These are phyloP conservation scores for Solanum hybrid DNA, from an alignment of 305 asterid genomes.

Conservation along the genomic window DNA sequence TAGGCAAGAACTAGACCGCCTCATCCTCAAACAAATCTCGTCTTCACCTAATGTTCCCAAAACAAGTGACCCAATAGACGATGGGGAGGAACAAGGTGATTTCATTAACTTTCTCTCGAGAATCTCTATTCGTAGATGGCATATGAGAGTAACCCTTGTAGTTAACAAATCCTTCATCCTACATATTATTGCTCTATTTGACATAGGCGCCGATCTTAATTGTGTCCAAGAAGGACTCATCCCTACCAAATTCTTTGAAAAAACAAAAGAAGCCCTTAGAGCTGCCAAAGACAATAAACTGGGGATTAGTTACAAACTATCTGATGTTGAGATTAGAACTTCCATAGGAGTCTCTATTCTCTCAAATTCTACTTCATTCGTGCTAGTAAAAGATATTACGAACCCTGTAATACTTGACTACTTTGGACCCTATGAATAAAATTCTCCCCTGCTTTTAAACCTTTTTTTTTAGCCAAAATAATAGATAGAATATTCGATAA, in stretches of 20 bases:
- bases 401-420: background rate
- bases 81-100: background rate
- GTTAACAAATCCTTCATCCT: background rate
- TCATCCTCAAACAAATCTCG: background rate
- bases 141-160: background rate
- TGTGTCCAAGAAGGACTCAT: background rate
- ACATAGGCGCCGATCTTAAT: background rate
- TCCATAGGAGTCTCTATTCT: background rate
- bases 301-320: no score
- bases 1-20: background rate
- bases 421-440: background rate
- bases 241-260: background rate
- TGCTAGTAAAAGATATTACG: background rate
- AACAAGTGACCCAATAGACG: background rate
- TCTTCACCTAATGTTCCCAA: background rate
- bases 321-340: background rate
- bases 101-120: background rate
- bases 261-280: background rate
- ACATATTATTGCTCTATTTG: background rate
- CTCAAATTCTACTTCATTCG: background rate
- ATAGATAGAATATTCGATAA: background rate
- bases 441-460: background rate
- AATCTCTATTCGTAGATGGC: background rate
- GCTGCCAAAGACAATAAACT: background rate
- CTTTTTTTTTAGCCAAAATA: background rate